Base-by-base conservation (phyloP, 345 rosid genomes). In the Gossypium longicalyx region DNA sequence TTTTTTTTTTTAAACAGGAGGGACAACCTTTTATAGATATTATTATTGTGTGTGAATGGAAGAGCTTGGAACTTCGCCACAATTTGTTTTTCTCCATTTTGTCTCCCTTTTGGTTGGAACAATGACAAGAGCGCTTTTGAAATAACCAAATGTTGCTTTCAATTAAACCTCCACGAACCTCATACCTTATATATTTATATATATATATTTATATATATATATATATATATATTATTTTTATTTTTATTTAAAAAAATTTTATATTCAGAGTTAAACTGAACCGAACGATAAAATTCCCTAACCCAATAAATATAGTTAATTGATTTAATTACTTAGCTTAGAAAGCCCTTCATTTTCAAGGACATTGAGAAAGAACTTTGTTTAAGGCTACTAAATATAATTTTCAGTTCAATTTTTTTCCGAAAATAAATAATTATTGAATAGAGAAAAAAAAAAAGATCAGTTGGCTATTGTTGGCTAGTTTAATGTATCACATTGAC, bases 401-500 rank as follows among this genome's bases (percentile, higher is more conserved):
- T 34, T 34, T 34, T 34, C 38, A 34, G 41, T 34, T 34, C 41
- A 34, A 34, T 34, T 1, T 34, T 4, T 34, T 34, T 34, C 1
- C 20, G 10, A 7, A 53, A 53, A 15, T 53, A 53, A 53, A 53
- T 16, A n/a, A 17, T 16, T 4, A 16, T n/a, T 53, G 22, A 53
- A 17, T 17, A n/a, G 17, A 34, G 10, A 2, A 53, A 53, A 7
- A 6, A 6, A 53, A 53, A 53, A 2, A 1, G 7, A 53, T 19
- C 58, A 53, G 58, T 53, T n/a, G 20, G n/a, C 58, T 9, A n/a
- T 2, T 56, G 60, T 56, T 56, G 61, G 29, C 13, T 44, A 19
- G 8, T 43, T 65, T 66, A 44, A 25, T 3, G 38, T 51, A 51
- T 53, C 44, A 38, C 80, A 61, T 79, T 79, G 84, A 81, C 86